A percentile compares a stretch with the other conserved stretches of the same genome.
Evolutionary conservation across 768 basidiomycete genomes (phyloP).

Genomic region (Tephrocybe rancida): DNA sequence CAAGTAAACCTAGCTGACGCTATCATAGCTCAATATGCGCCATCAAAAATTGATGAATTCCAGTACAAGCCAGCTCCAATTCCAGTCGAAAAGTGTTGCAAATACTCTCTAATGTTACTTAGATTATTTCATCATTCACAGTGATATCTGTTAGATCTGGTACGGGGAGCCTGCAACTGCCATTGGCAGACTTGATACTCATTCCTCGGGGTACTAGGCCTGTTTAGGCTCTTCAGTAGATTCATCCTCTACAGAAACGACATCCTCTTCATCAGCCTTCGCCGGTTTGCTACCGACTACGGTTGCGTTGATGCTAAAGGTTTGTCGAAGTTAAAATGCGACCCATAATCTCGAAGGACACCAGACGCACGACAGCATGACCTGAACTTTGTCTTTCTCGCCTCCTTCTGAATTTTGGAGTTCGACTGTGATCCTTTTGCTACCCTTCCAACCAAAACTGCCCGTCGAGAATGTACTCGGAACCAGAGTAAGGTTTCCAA

Average conservation of each 20-base stretch:
- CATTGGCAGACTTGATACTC: too few species aligned
- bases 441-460: conserved; percentile 86
- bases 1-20: too few species aligned
- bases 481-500: conserved; percentile 56
- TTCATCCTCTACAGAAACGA: conserved; percentile 29
- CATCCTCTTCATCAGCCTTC: conserved; percentile 37
- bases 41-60: too few species aligned
- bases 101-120: too few species aligned
- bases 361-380: conserved; percentile 71
- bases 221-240: conserved; percentile 24
- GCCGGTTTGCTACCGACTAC: conserved; percentile 70
- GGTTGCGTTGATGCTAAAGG: conserved; percentile 70
- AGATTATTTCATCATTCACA: too few species aligned
- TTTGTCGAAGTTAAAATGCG: neutral
- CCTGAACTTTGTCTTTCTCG: conserved; percentile 67
- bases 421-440: conserved; percentile 67
- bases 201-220: too few species aligned
- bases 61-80: too few species aligned
- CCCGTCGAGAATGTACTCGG: conserved; percentile 71
- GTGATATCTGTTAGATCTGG: too few species aligned
- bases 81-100: too few species aligned
- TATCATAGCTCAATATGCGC: too few species aligned
- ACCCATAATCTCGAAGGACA: neutral
- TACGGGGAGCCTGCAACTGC: too few species aligned
- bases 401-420: conserved; percentile 51